phyloP scores from a whole-genome alignment of 345 rosid species.

The Corymbia maculata region DNA sequence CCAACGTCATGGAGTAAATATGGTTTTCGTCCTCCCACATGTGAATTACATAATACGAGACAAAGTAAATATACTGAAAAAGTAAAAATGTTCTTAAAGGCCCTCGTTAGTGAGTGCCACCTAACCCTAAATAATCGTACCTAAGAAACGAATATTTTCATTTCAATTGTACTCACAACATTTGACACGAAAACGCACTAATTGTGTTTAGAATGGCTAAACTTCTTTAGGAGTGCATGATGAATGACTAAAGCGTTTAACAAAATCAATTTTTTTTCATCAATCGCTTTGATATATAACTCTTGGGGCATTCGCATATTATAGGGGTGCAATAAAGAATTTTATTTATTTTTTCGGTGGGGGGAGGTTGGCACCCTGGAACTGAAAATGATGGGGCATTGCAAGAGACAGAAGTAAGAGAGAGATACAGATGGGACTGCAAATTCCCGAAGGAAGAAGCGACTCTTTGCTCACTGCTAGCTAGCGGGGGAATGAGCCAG shows the following conservation, averaged over 20 bases:
- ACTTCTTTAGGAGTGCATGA: background rate
- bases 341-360: background rate
- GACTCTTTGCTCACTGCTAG: background rate
- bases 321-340: background rate
- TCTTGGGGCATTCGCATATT: background rate
- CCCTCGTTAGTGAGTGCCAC: no score
- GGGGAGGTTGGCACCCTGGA: background rate
- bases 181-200: background rate
- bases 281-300: background rate
- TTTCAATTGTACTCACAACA: background rate
- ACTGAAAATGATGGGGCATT: background rate
- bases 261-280: background rate
- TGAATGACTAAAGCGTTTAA: background rate
- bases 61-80: background rate
- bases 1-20: no score
- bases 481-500: background rate
- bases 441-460: background rate
- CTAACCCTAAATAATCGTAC: background rate
- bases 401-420: background rate
- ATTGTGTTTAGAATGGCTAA: background rate
- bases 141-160: background rate
- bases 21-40: background rate
- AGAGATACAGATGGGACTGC: background rate
- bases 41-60: background rate
- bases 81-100: no score